Evolutionary conservation across 2,329 filamentous ascomycete genomes (phyloP).

Genomic region (Ceratocystis diversiconidia): DNA sequence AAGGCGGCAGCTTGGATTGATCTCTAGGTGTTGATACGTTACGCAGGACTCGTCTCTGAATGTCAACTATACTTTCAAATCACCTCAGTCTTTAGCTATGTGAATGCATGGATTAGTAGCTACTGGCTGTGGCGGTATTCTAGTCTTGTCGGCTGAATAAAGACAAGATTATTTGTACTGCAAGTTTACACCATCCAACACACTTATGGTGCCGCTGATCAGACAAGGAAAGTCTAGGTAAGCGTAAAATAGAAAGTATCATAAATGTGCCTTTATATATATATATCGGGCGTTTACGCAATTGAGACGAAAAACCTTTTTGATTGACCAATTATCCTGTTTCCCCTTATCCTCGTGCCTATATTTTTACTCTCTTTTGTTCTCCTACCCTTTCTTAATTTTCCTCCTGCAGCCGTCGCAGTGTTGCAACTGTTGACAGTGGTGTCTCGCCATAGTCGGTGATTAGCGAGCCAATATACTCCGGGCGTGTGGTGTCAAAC

Average conservation of each 20-base stretch:
- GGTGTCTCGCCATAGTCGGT: conserved; percentile 59
- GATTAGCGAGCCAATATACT: conserved; percentile 75
- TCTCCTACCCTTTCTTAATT: conserved; percentile 6
- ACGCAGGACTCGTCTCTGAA: background rate
- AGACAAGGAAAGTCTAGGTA: background rate
- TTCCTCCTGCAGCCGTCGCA: conserved; percentile 19
- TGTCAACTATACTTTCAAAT: background rate
- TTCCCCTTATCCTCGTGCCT: background rate
- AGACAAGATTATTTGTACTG: too few relatives aligned
- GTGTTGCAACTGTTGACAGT: conserved; percentile 14
- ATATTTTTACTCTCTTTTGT: background rate
- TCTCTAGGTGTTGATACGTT: background rate
- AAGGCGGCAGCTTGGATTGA: background rate
- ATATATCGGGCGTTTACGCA: background rate
- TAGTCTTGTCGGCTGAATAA: too few relatives aligned
- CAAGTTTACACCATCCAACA: background rate
- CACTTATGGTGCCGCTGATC: background rate
- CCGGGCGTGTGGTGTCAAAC: conserved; percentile 82
- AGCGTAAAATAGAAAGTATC: background rate
- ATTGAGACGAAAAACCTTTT: background rate
- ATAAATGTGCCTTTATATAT: background rate
- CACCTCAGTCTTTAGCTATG: background rate
- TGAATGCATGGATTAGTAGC: background rate
- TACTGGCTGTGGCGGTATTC: too few relatives aligned
- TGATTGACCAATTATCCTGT: background rate